Conservation (phyloP, 208 protist species). For the Leishmania arabica region DNA sequence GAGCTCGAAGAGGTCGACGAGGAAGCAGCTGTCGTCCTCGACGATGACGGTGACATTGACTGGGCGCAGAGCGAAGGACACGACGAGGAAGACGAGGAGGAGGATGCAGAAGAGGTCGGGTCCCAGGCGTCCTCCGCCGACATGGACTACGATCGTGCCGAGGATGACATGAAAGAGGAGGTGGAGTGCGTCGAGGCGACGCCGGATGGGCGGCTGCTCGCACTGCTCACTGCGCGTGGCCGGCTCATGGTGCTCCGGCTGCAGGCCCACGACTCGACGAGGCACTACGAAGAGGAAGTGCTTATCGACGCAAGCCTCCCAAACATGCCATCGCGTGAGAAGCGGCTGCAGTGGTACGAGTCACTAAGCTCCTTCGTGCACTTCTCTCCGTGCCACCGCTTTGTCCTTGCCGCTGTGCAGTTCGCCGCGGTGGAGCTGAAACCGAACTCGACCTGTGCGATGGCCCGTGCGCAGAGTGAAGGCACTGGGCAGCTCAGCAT, state of each 20-base stretch:
- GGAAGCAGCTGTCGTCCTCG: constrained; percentile 1
- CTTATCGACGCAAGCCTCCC: constrained; percentile 46
- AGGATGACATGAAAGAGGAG: constrained; percentile 59
- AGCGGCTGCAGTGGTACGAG: constrained; percentile 68
- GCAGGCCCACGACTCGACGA: constrained; percentile 17
- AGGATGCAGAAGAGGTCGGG: constrained; percentile 23
- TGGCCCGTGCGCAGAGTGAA: constrained; percentile 5
- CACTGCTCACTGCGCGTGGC: constrained; percentile 68
- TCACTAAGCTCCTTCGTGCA: constrained; percentile 40
- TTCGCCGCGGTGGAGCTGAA: constrained; percentile 31
- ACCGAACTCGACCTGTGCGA: constrained; percentile 5
- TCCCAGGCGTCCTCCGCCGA: constrained; percentile 43
- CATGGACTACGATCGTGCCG: constrained; percentile 45
- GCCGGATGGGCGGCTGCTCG: constrained; percentile 52
- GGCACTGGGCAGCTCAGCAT: constrained; percentile 56
- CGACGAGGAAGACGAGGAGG: constrained; percentile 12
- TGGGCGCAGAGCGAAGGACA: constrained; percentile 14
- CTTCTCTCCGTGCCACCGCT: constrained; percentile 67
- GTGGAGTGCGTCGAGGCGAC: constrained; percentile 72
- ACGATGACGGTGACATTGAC: constrained; percentile 1
- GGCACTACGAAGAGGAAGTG: constrained; percentile 49
- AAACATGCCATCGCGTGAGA: constrained; percentile 20
- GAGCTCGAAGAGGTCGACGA: constrained; percentile 13
- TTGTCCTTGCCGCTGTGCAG: constrained; percentile 70
- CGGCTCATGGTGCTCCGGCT: constrained; percentile 62